Conservation (phyloP, 257 asterid genomes). For the Hygrophila difformis region DNA sequence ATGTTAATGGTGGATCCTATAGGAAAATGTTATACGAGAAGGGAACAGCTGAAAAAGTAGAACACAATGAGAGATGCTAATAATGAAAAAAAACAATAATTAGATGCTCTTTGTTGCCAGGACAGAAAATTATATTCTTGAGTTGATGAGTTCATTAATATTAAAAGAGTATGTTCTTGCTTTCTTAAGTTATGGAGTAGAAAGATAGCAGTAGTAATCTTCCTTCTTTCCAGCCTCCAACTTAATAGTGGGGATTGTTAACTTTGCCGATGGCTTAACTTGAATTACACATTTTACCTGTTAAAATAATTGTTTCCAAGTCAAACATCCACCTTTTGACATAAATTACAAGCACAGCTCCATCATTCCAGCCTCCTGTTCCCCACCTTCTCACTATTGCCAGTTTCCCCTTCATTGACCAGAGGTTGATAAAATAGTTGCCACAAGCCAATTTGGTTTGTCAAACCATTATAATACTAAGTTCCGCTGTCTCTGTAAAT, state of each 20-base stretch:
- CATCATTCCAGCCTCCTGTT: constrained; percentile 40
- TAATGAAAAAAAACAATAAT: constrained; percentile 15
- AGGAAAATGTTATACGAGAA: background rate
- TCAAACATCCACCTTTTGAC: constrained; percentile 30
- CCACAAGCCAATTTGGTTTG: constrained; percentile 18
- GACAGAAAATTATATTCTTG: constrained; percentile 11
- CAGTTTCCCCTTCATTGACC: constrained; percentile 24
- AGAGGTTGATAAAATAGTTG: constrained; percentile 11
- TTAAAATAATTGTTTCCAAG: constrained; percentile 14
- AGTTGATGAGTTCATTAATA: constrained; percentile 7
- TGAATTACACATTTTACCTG: constrained; percentile 6
- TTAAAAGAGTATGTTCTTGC: constrained; percentile 6
- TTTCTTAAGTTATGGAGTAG: constrained; percentile 2
- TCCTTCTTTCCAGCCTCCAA: background rate
- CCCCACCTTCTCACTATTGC: constrained; percentile 23
- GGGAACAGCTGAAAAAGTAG: background rate
- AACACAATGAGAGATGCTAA: constrained; percentile 2
- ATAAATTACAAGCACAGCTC: constrained; percentile 31
- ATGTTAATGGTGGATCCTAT: constrained; percentile 1
- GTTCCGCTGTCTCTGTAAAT: constrained; percentile 18
- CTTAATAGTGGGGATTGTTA: no score
- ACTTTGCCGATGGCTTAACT: constrained; percentile 5
- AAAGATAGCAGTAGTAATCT: constrained; percentile 4
- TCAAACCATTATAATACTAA: constrained; percentile 27
- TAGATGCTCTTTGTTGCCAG: constrained; percentile 11